Conservation (phyloP, 2,329 filamentous ascomycete species). For the Elsinoe necatrix region DNA sequence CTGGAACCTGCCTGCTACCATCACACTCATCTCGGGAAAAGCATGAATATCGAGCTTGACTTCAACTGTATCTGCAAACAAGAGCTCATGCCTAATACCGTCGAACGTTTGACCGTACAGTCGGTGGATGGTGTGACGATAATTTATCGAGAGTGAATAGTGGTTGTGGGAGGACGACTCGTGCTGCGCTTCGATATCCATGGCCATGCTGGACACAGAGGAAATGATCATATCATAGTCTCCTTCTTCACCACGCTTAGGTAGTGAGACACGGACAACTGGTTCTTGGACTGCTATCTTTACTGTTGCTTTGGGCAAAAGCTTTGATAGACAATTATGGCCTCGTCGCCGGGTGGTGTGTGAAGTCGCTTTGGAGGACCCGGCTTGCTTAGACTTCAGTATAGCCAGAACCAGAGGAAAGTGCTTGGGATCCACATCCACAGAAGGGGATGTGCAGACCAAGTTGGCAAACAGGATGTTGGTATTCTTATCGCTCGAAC, state of each 20-base stretch:
- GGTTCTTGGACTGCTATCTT: conserved; percentile 97
- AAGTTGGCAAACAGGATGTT: conserved; percentile 96
- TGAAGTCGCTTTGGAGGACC: conserved; percentile 22
- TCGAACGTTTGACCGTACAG: conserved; percentile 89
- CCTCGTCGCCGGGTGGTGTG: conserved; percentile 20
- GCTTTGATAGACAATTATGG: conserved; percentile 71
- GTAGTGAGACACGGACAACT: conserved; percentile 80
- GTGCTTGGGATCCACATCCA: conserved; percentile 88
- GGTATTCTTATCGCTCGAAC: conserved; percentile 73
- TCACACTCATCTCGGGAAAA: conserved; percentile 74
- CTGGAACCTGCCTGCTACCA: conserved; percentile 69
- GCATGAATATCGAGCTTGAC: conserved; percentile 78
- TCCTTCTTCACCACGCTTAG: conserved; percentile 65
- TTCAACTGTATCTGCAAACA: conserved; percentile 82
- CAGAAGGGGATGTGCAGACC: conserved; percentile 88
- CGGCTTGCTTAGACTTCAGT: conserved; percentile 43
- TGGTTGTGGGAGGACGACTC: conserved; percentile 73
- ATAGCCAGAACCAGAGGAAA: conserved; percentile 76
- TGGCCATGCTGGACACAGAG: conserved; percentile 82
- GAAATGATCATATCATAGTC: conserved; percentile 95
- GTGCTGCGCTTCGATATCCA: conserved; percentile 95
- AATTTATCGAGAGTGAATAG: conserved; percentile 75
- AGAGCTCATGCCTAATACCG: conserved; percentile 73
- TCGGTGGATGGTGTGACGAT: conserved; percentile 75
- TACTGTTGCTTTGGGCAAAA: conserved; percentile 86